A percentile compares a stretch with the other conserved stretches of the same genome.
Evolutionary conservation across 805 yeast genomes (phyloP).

Genomic region (Teunomyces atbi): DNA sequence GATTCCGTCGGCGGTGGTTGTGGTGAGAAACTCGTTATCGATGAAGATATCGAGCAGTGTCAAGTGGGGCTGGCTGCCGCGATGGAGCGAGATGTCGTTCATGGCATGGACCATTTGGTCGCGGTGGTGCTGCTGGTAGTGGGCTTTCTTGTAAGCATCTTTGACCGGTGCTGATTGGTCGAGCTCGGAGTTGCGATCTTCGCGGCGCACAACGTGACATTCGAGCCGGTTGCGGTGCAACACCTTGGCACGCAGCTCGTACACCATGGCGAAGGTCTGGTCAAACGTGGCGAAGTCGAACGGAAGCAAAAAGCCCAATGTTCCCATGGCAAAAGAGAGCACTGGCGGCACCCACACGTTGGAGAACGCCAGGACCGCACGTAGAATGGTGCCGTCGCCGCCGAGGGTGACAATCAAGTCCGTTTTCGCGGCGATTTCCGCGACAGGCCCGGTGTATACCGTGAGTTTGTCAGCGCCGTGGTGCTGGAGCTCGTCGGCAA

Average conservation of each 20-base stretch:
- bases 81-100: slow-evolving; percentile 86
- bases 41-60: slow-evolving; percentile 81
- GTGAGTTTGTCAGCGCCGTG: slow-evolving; percentile 4
- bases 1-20: slow-evolving; percentile 91
- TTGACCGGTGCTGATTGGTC: slow-evolving; percentile 8
- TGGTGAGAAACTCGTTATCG: slow-evolving; percentile 80
- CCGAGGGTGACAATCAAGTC: slow-evolving; percentile 86
- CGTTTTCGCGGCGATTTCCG: slow-evolving; percentile 61
- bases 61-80: slow-evolving; percentile 86
- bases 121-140: slow-evolving; percentile 10
- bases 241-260: slow-evolving; percentile 66
- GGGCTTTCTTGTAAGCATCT: slow-evolving; percentile 6
- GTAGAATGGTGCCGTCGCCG: slow-evolving; percentile 93
- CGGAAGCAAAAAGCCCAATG: slow-evolving; percentile 85
- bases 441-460: slow-evolving; percentile 56
- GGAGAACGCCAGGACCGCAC: slow-evolving; percentile 78
- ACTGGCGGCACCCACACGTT: slow-evolving; percentile 82
- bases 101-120: slow-evolving; percentile 65
- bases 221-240: slow-evolving; percentile 76
- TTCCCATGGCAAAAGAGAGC: slow-evolving; percentile 83
- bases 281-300: slow-evolving; percentile 68
- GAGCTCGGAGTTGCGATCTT: slow-evolving; percentile 12
- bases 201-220: slow-evolving; percentile 54
- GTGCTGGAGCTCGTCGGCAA: slow-evolving; percentile 59
- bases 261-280: slow-evolving; percentile 63